Evolutionary conservation across 306 rosid genomes (phyloP).

Genomic region (Hippophae gyantsensis): DNA sequence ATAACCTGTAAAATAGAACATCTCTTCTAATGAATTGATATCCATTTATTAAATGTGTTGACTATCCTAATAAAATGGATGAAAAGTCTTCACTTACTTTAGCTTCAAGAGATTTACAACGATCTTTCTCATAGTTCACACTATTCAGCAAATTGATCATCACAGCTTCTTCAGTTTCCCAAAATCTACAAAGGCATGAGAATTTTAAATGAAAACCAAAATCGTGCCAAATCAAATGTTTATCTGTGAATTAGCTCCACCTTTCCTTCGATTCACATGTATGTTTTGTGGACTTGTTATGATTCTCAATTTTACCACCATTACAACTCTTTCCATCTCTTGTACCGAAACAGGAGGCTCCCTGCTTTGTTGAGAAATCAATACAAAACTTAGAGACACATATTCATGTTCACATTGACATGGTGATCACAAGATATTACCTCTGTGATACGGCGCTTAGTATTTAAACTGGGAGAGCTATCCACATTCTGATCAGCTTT

Average conservation of each 20-base stretch:
- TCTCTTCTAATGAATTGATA: no score
- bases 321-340: conserved; percentile 14
- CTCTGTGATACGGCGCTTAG: conserved; percentile 12
- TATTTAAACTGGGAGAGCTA: conserved; percentile 5
- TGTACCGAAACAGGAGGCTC: conserved; percentile 9
- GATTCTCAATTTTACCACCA: conserved; percentile 18
- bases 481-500: conserved; percentile 10
- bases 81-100: conserved; percentile 32
- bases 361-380: conserved; percentile 26
- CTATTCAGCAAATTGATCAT: conserved; percentile 19
- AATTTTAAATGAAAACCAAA: neutral
- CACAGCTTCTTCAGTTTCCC: conserved; percentile 22
- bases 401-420: neutral
- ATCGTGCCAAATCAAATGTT: neutral
- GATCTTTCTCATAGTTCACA: conserved; percentile 40
- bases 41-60: no score
- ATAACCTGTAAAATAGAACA: no score
- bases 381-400: neutral
- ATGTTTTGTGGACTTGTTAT: conserved; percentile 29
- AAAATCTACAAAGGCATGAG: conserved; percentile 25
- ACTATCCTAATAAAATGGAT: neutral
- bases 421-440: neutral
- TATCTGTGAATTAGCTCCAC: conserved; percentile 19
- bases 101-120: conserved; percentile 41
- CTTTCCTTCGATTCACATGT: conserved; percentile 43